phyloP scores from a whole-genome alignment of 441 rosid genomes.

The Adansonia gregorii region DNA sequence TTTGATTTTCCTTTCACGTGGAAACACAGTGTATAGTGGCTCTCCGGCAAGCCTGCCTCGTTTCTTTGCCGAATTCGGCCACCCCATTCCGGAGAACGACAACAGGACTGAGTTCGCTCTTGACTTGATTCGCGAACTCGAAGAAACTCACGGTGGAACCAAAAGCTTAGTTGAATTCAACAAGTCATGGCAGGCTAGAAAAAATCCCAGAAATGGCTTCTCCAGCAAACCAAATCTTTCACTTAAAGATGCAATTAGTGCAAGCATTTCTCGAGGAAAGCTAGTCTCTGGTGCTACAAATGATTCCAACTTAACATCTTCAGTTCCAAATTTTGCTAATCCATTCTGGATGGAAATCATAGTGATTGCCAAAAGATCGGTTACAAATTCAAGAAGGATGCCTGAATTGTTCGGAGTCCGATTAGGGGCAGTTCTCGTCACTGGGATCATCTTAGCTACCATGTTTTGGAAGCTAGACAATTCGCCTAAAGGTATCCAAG shows the following conservation, averaged over 20 bases:
- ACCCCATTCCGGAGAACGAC: slow-evolving; percentile 72
- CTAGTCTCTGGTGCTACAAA: slow-evolving; percentile 62
- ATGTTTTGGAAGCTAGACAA: slow-evolving; percentile 66
- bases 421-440: slow-evolving; percentile 70
- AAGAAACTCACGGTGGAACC: slow-evolving; percentile 63
- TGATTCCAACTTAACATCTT: slow-evolving; percentile 46
- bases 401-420: slow-evolving; percentile 81
- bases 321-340: slow-evolving; percentile 68
- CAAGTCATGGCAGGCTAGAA: slow-evolving; percentile 51
- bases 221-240: slow-evolving; percentile 37
- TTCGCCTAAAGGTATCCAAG: slow-evolving; percentile 83
- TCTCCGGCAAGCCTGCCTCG: slow-evolving; percentile 48
- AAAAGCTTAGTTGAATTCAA: slow-evolving; percentile 59
- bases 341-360: slow-evolving; percentile 76
- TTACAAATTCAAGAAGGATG: slow-evolving; percentile 69
- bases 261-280: slow-evolving; percentile 69
- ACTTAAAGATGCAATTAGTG: slow-evolving; percentile 57
- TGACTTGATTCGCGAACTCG: slow-evolving; percentile 68
- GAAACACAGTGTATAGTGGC: slow-evolving; percentile 62
- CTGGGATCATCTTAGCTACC: slow-evolving; percentile 75
- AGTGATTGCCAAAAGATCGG: slow-evolving; percentile 74
- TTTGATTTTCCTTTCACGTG: slow-evolving; percentile 67
- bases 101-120: slow-evolving; percentile 71
- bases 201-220: slow-evolving; percentile 24
- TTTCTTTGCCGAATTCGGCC: slow-evolving; percentile 60